These are phyloP conservation scores for Lignosus rhinocerotis DNA, from an alignment of 1,284 basidiomycete species.

Conservation along the genomic window DNA sequence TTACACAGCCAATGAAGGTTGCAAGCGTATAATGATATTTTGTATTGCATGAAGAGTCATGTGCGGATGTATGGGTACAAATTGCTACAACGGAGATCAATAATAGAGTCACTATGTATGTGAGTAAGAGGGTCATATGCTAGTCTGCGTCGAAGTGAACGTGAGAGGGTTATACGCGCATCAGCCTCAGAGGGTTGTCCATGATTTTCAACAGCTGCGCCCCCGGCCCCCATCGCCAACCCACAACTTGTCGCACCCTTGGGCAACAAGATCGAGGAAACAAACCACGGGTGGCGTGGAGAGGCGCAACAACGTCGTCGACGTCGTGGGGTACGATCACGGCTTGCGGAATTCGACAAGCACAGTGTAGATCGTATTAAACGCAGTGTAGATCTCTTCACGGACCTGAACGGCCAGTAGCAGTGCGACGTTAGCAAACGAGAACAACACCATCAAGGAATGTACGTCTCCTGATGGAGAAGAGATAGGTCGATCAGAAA, in stretches of 20 bases:
- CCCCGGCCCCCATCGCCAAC: constrained; percentile 17
- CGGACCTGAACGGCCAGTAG: constrained; percentile 66
- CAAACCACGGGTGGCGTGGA: constrained; percentile 13
- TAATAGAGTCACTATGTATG: constrained; percentile 20
- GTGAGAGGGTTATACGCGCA: constrained; percentile 21
- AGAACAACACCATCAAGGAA: constrained; percentile 9
- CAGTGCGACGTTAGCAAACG: constrained; percentile 41
- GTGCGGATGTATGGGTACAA: constrained; percentile 24
- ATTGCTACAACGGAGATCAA: constrained; percentile 21
- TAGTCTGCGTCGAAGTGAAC: constrained; percentile 17
- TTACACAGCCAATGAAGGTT: neutral
- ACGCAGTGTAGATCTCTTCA: constrained; percentile 99
- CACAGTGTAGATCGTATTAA: constrained; percentile 98
- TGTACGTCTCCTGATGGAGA: constrained; percentile 8
- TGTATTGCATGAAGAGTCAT: constrained; percentile 2
- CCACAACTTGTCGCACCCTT: constrained; percentile 19
- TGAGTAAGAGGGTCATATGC: constrained; percentile 20
- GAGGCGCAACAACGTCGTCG: constrained; percentile 18
- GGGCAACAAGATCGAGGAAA: constrained; percentile 16
- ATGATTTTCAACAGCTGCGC: constrained; percentile 19
- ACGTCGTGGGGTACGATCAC: constrained; percentile 36
- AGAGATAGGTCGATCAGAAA: constrained; percentile 14
- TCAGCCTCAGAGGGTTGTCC: constrained; percentile 20
- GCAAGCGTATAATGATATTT: constrained; percentile 10
- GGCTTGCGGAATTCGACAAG: constrained; percentile 88